Base-by-base conservation (phyloP, 805 yeast species). In the Metschnikowia kunwiensis region DNA sequence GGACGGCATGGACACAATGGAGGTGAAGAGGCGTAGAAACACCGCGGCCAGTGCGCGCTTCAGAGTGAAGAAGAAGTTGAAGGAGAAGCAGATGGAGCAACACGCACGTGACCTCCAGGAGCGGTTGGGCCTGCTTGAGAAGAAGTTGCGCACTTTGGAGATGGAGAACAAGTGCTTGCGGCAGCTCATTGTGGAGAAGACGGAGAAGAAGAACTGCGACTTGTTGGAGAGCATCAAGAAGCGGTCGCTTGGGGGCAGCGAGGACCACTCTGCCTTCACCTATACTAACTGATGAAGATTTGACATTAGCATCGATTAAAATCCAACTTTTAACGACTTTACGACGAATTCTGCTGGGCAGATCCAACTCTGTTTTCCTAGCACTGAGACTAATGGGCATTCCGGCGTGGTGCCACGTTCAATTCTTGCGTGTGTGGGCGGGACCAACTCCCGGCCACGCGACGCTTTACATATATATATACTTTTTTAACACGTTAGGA, bases 11-110 rank as follows among this genome's bases (percentile, higher is more conserved):
- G 32, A 30, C 2, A 8, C 13, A 18, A 9, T 10, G 28, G 73
- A 71, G 29, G 93, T 84, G 53, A 91, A 86, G 63, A 75, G 95
- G 44, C 77, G 83, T 46, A 75, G 94, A 51, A 89, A 88, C 63
- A 88, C 96, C 0, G 96, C 93, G 1, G 97, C 98, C 1, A 80
- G 91, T 14, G 97, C 97, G 4, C 72, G 97, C 42, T 91, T 91
- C 70, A 74, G 98, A 46, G 77, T 87, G 56, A 87, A 86, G 74
- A 88, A 86, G 78, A 89, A 91, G 72, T 54, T 83, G 63, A 84
- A 86, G 59, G 97, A 91, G 63, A 93, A 85, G 63, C 91, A 89
- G 57, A 75, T 91, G 80, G 96, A 89, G 61, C 70, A 79, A 41
- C 78, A 74, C 40, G 74, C 89, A 13, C 75, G 77, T 49, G 89